Percentiles rank a stretch among this genome's conserved stretches.
Conservation (phyloP, 495 filamentous ascomycete species). For the Collariella sp. region DNA sequence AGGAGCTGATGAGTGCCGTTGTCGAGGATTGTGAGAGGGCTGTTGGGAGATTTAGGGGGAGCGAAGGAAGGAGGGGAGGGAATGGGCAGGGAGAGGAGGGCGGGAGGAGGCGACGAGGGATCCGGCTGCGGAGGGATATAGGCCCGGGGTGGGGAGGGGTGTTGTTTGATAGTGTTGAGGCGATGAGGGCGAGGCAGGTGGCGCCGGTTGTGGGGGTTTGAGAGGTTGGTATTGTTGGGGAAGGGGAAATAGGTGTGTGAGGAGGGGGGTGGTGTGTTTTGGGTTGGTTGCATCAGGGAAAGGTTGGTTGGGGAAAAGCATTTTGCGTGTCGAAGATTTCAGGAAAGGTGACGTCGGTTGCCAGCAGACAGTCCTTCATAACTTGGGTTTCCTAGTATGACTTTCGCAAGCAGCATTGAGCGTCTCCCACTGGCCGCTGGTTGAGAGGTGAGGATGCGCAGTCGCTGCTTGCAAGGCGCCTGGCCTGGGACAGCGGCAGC, state of each 20-base stretch:
- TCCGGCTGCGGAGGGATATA: conserved; percentile 28
- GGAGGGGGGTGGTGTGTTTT: conserved; percentile 8
- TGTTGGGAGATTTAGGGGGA: conserved; percentile 60
- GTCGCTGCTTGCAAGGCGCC: no score
- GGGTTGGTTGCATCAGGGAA: neutral
- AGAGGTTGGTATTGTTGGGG: conserved; percentile 43
- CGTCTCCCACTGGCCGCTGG: no score
- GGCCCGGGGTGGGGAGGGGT: conserved; percentile 44
- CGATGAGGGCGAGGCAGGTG: conserved; percentile 35
- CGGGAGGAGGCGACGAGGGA: conserved; percentile 9
- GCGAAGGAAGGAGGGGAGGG: conserved; percentile 17
- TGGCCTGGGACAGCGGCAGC: no score
- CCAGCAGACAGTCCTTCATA: no score
- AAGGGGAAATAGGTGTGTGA: conserved; percentile 33
- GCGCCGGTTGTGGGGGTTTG: conserved; percentile 40
- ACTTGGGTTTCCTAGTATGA: no score
- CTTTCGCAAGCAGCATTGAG: no score
- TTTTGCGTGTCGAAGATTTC: neutral
- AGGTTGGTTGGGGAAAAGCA: conserved; percentile 39
- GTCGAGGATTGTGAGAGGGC: conserved; percentile 55
- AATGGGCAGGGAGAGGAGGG: conserved; percentile 8
- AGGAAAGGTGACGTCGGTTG: no score
- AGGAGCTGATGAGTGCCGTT: conserved; percentile 64
- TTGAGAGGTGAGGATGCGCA: no score
- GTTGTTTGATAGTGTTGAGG: conserved; percentile 41